These are phyloP conservation scores for Russula abietina DNA, from an alignment of 768 basidiomycete species.

Conservation along the genomic window DNA sequence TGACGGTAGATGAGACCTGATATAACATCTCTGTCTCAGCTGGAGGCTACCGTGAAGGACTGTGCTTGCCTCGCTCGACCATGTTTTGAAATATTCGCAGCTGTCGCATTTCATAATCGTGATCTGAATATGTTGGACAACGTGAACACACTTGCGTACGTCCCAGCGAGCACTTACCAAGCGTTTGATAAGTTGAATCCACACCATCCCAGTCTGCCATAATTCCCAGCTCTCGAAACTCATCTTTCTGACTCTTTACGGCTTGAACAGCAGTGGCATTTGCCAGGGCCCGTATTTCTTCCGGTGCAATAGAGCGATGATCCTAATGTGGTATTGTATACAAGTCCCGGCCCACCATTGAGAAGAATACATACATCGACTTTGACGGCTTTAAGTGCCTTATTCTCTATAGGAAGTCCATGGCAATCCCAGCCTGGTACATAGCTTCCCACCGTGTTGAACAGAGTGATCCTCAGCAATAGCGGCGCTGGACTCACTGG, in stretches of 20 bases:
- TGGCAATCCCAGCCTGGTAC: conserved; percentile 98
- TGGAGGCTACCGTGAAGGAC: background rate
- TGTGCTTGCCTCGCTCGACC: conserved; percentile 66
- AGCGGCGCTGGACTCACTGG: conserved; percentile 50
- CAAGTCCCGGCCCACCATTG: background rate
- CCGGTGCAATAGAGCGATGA: conserved; percentile 48
- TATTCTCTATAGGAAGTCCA: conserved; percentile 94
- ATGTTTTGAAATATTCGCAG: conserved; percentile 78
- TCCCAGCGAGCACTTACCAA: conserved; percentile 46
- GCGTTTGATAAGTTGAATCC: conserved; percentile 71
- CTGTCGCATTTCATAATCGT: conserved; percentile 83
- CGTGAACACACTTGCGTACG: background rate
- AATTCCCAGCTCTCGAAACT: conserved; percentile 77
- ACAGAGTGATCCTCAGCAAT: background rate
- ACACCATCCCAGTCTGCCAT: conserved; percentile 84
- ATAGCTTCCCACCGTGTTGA: conserved; percentile 49
- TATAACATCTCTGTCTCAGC: conserved; percentile 27
- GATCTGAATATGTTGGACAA: conserved; percentile 46
- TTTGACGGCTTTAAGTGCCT: conserved; percentile 71
- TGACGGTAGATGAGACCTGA: conserved; percentile 74
- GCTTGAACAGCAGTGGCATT: conserved; percentile 65
- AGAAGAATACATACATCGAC: conserved; percentile 37
- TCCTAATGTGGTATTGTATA: conserved; percentile 37
- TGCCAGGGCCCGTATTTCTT: conserved; percentile 64
- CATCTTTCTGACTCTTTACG: conserved; percentile 66